Percentiles rank a stretch among this genome's conserved stretches.
Conservation (phyloP, 257 asterid genomes). For the Misopates orontium region DNA sequence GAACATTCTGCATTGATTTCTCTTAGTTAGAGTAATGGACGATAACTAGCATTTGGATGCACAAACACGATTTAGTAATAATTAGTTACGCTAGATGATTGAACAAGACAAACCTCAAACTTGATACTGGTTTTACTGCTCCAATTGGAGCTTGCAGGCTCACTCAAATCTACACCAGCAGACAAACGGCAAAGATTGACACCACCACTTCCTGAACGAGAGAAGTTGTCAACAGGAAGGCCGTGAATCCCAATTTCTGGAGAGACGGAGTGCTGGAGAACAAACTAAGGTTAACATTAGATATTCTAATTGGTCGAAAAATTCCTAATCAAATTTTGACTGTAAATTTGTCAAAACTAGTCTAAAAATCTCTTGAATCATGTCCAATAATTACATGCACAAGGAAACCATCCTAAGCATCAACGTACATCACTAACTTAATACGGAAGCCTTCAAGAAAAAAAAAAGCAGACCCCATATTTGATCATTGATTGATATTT, state of each 20-base stretch:
- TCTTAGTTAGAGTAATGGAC: slow-evolving; percentile 25
- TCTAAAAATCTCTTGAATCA: not conserved
- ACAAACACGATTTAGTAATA: slow-evolving; percentile 18
- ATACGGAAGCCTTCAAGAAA: not conserved
- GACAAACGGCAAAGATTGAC: slow-evolving; percentile 86
- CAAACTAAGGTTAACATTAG: slow-evolving; percentile 33
- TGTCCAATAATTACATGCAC: not conserved
- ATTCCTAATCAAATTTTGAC: not conserved
- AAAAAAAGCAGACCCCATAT: slow-evolving; percentile 10
- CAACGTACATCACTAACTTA: not conserved
- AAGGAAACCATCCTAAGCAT: not conserved
- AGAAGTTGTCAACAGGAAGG: slow-evolving; percentile 74
- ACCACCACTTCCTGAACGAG: slow-evolving; percentile 86
- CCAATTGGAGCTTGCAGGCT: slow-evolving; percentile 94
- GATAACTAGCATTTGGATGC: not conserved
- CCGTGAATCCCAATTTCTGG: slow-evolving; percentile 94
- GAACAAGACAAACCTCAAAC: slow-evolving; percentile 64
- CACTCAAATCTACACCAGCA: slow-evolving; percentile 86
- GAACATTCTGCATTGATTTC: slow-evolving; percentile 61
- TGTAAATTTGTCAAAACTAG: slow-evolving; percentile 4
- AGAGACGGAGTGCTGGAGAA: slow-evolving; percentile 77
- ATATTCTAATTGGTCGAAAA: slow-evolving; percentile 5
- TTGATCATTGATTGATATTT: not conserved
- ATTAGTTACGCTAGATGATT: slow-evolving; percentile 17
- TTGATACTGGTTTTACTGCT: slow-evolving; percentile 92